Base-by-base conservation (phyloP, 768 basidiomycete genomes). In the Mycena indigotica region DNA sequence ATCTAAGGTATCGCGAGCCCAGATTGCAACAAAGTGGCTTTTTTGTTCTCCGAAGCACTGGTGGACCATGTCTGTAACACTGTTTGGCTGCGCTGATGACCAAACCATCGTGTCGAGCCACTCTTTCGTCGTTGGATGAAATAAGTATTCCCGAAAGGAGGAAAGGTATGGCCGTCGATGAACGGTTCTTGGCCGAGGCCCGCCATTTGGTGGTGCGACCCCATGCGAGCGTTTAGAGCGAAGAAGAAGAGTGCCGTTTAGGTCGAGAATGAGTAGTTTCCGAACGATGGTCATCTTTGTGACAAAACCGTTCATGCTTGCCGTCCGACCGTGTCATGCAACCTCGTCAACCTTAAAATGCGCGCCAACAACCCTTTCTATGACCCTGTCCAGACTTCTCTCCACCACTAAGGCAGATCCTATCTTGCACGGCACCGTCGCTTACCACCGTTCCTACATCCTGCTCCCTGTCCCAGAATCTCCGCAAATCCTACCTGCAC, bases 91-190 rank as follows among this genome's bases (percentile, higher is more conserved):
- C 3, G 92, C 92, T 2, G 88, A 90, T 66, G 88, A 90, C 92
- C 92, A 95, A 3, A 95, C 82, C 88, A 93, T 93, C 3, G 88
- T 85, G 56, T 92, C 89, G 19, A 93, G 77, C 88, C 89, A 91
- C 15, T 66, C 64, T 29, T 71, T 75, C n/a, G 86, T 90, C 17
- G 75, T 62, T 0, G 79, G 72, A 49, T 85, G 83, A 62, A 91
- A 85, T 2, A 92, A 70, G 65, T 88, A 93, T 2, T 77, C 69
- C 3, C 77, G 67, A 63, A 93, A 89, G 1, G 86, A 69, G 4
- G 71, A 56, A 63, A 92, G 76, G 69, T 86, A 93, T 0, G 91
- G 88, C 16, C 91, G 78, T 2, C 81, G 83, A 62, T 89, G 70
- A 0, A 78, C 80, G 3, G 68, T 40, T 5, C 82, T n/a, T 41